These are phyloP conservation scores for Coemansia sp. DNA, from an alignment of 192 early-diverging fungal genomes.

Conservation along the genomic window DNA sequence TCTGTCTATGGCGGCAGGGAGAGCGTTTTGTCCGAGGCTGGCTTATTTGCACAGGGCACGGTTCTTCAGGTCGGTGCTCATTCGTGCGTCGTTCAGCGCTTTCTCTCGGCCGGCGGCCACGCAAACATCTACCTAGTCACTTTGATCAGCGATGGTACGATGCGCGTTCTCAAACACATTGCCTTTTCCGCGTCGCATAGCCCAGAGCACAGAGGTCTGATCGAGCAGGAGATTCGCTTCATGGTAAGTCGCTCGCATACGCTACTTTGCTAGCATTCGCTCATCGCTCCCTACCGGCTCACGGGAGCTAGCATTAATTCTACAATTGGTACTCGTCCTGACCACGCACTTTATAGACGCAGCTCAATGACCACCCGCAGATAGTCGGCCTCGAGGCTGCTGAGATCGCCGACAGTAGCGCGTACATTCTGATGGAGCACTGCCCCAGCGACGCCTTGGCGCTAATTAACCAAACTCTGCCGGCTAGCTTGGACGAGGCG, in stretches of 20 bases:
- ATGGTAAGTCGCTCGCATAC: slow-evolving; percentile 57
- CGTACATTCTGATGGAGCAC: slow-evolving; percentile 91
- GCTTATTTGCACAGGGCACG: slow-evolving; percentile 41
- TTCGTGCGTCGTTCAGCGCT: slow-evolving; percentile 49
- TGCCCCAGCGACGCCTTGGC: slow-evolving; percentile 75
- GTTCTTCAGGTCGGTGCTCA: slow-evolving; percentile 40
- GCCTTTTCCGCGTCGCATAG: slow-evolving; percentile 56
- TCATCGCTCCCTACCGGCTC: background rate
- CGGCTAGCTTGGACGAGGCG: slow-evolving; percentile 73
- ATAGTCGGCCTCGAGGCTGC: slow-evolving; percentile 84
- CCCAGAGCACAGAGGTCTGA: slow-evolving; percentile 60
- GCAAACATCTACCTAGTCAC: slow-evolving; percentile 89
- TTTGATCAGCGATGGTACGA: slow-evolving; percentile 55
- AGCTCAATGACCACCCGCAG: slow-evolving; percentile 75
- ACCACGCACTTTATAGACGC: slow-evolving; percentile 44
- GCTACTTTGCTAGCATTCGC: background rate
- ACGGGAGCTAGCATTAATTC: background rate
- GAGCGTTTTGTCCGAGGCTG: background rate
- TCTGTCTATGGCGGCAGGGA: background rate
- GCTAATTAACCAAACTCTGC: slow-evolving; percentile 82
- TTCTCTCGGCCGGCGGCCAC: slow-evolving; percentile 67
- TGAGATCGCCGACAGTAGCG: slow-evolving; percentile 65
- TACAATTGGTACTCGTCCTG: background rate
- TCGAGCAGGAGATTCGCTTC: slow-evolving; percentile 75
- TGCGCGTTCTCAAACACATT: slow-evolving; percentile 82